Conservation (phyloP, 805 yeast species). For the Ogataea siamensis region DNA sequence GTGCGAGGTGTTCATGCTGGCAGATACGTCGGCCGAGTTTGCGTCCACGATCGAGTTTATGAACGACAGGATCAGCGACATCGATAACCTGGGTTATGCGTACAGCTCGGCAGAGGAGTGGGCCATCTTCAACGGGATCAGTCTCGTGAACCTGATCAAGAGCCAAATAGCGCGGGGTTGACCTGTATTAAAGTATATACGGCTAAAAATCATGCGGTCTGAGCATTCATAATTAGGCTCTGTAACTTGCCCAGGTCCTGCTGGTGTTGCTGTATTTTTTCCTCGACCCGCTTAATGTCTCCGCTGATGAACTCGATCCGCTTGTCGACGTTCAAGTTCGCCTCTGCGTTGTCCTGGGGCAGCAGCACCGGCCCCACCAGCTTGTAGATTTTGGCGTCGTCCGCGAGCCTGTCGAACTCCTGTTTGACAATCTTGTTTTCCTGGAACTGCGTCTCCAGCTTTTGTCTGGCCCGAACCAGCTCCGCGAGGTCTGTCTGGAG, state of each 20-base stretch:
- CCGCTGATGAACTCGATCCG: conserved; percentile 82
- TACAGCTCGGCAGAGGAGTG: conserved; percentile 74
- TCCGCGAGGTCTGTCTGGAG: conserved; percentile 39
- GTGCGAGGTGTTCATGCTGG: conserved; percentile 76
- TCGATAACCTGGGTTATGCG: conserved; percentile 55
- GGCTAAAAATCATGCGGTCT: conserved; percentile 14
- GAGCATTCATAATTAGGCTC: conserved; percentile 35
- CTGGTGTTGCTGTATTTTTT: conserved; percentile 58
- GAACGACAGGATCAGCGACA: conserved; percentile 51
- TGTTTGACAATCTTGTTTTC: conserved; percentile 87
- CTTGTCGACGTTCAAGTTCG: conserved; percentile 78
- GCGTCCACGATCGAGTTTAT: conserved; percentile 63
- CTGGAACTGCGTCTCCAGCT: conserved; percentile 89
- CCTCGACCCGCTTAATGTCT: conserved; percentile 79
- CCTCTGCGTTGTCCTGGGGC: conserved; percentile 85
- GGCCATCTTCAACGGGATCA: conserved; percentile 64
- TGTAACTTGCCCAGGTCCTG: conserved; percentile 57
- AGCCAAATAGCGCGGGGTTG: conserved; percentile 67
- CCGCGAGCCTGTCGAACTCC: conserved; percentile 62
- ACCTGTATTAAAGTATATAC: conserved; percentile 6
- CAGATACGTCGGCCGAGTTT: conserved; percentile 59
- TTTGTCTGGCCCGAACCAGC: conserved; percentile 70
- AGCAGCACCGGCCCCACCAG: conserved; percentile 88
- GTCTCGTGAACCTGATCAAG: conserved; percentile 63
- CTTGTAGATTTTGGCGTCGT: conserved; percentile 77